Evolutionary conservation across 2,329 filamentous ascomycete genomes (phyloP), one percentile per base, ranked within the genome.

Genomic region (Phaeosphaeriaceae sp.): DNA sequence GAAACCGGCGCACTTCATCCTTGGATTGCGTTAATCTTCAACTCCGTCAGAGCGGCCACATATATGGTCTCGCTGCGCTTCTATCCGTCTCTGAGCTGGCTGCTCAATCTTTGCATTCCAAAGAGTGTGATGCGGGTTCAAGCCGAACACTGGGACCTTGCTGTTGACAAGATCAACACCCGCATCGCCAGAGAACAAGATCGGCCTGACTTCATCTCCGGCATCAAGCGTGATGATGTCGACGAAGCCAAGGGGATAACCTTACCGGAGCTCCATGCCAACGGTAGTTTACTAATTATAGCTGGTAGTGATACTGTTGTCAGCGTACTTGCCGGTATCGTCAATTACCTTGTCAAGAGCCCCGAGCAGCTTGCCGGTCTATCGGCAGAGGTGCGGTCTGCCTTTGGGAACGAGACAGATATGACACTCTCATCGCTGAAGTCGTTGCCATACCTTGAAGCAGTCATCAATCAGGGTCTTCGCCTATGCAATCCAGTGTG

Each of bases 291-390:
- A 2, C 55, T 80, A 7, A 77, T 78, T 23, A 49, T 76, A 5
- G 80, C 78, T 5, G 80, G 77, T 0, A 77, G 71, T 50, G 79
- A 82, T 49, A 80, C 79, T 1, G 75, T 75, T 0, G 78, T 77
- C 0, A 77, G 69, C 0, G 50, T 71, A 8, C 66, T 81, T 1
- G 63, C 60, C 6, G 77, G 74, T 4, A 57, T 65, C 5, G 71
- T 67, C 0, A 79, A 59, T 50, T 53, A 68, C 28, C 59, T 78
- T 8, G 4, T 55, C 21, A 21, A 32, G 5, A 53, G 50, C 28
- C 42, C 52, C 8, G 46, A 56, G 2, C 22, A 32, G 15, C 30
- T 58, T 6, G 24, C 35, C 17, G 44, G 13, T 0, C 53, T 68
- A 1, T 19, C 10, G 2, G 15, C 30, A 1, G 66, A 67, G 46